Evolutionary conservation across 306 rosid genomes (phyloP).

Genomic region (Trichosanthes cucumerina): DNA sequence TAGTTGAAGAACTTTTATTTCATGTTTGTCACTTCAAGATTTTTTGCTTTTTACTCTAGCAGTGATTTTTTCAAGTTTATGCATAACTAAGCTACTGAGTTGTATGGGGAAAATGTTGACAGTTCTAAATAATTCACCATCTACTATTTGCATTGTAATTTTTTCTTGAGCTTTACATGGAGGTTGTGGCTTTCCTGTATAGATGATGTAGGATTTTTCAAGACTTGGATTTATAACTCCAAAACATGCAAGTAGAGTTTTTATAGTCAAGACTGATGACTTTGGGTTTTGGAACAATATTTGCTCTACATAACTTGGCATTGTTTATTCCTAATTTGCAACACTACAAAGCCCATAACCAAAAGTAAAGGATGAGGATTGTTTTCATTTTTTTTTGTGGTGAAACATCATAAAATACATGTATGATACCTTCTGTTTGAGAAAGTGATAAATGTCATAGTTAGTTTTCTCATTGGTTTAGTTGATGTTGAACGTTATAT

Average conservation of each 20-base stretch:
- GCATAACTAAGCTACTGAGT: neutral
- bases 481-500: neutral
- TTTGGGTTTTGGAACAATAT: neutral
- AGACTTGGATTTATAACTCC: neutral
- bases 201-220: neutral
- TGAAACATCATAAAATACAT: neutral
- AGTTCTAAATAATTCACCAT: neutral
- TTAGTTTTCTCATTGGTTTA: neutral
- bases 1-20: neutral
- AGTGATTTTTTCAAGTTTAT: neutral
- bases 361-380: neutral
- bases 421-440: neutral
- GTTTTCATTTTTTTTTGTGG: neutral
- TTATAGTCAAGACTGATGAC: neutral
- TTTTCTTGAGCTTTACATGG: neutral
- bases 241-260: neutral
- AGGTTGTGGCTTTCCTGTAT: neutral
- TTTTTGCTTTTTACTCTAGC: neutral
- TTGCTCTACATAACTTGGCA: neutral
- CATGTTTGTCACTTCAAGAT: neutral
- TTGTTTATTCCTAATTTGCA: neutral
- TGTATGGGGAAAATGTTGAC: neutral
- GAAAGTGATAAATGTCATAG: neutral
- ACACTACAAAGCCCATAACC: neutral
- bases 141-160: neutral